Conservation (phyloP, 805 yeast genomes). For the Pichia phayaonensis region DNA sequence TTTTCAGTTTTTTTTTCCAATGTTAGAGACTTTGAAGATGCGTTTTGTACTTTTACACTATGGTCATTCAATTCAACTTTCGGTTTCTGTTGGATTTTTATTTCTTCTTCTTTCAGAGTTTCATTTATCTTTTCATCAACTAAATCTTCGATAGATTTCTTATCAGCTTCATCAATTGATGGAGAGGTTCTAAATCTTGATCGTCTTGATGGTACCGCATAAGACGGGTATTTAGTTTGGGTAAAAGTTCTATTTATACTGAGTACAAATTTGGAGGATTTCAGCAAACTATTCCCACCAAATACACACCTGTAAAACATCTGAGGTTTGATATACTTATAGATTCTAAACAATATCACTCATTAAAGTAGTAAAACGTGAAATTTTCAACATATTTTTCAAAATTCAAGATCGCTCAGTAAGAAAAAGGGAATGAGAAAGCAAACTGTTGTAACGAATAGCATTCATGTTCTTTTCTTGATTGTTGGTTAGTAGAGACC, state of each 20-base stretch:
- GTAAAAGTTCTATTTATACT: neutral
- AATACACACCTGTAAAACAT: neutral
- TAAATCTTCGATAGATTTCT: neutral
- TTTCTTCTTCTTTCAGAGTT: neutral
- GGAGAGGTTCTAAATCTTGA: conserved; percentile 11
- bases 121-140: conserved; percentile 1
- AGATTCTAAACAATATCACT: too few species aligned
- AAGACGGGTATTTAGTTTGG: neutral
- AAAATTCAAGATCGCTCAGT: too few species aligned
- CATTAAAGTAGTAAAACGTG: too few species aligned
- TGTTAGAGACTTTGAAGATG: neutral
- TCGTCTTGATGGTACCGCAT: conserved; percentile 7
- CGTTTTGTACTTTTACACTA: neutral
- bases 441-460: too few species aligned
- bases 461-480: too few species aligned
- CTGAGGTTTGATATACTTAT: neutral
- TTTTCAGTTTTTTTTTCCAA: neutral
- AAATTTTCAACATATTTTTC: too few species aligned
- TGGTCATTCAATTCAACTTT: neutral
- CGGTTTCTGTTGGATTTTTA: neutral
- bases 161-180: neutral
- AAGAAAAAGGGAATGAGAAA: too few species aligned
- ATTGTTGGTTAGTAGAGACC: too few species aligned
- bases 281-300: neutral
- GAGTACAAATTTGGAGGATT: neutral